These are phyloP conservation scores for Amesomyces nigricolor DNA, from an alignment of 2,329 filamentous ascomycete species.

Conservation along the genomic window DNA sequence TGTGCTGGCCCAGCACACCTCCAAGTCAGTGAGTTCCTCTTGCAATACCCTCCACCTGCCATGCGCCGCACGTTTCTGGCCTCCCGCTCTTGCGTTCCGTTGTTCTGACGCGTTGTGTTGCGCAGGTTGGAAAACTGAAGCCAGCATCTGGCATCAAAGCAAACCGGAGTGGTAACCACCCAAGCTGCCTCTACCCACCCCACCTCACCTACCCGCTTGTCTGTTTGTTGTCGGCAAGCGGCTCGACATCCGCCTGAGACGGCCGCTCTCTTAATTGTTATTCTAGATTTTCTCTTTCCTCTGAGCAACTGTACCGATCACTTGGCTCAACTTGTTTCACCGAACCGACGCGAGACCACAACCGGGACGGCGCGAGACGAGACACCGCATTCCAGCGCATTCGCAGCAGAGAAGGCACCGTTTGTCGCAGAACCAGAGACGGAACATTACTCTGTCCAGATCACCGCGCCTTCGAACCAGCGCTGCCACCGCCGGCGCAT, in stretches of 20 bases:
- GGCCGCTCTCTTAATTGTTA: constrained; percentile 5
- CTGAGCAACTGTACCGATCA: not conserved
- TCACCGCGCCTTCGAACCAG: not conserved
- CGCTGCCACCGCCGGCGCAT: constrained; percentile 9
- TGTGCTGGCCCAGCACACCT: constrained; percentile 1
- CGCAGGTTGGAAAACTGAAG: constrained; percentile 2
- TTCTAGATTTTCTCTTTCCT: constrained; percentile 1
- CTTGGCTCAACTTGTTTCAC: not conserved
- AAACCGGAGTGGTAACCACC: constrained; percentile 11
- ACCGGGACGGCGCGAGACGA: constrained; percentile 9
- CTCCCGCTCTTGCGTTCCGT: constrained; percentile 6
- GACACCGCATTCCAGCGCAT: constrained; percentile 18
- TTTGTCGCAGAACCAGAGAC: not conserved
- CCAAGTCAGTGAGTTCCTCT: not conserved
- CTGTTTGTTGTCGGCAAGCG: not conserved
- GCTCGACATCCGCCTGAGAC: not conserved
- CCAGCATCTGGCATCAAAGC: constrained; percentile 1
- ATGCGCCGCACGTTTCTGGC: not conserved
- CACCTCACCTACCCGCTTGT: not conserved
- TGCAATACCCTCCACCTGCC: not conserved
- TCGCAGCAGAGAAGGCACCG: not conserved
- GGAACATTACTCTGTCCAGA: not conserved
- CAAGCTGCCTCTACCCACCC: not conserved
- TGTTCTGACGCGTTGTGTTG: constrained; percentile 8
- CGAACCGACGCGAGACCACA: not conserved